phyloP scores from a whole-genome alignment of 257 asterid genomes.

The Eucommia ulmoides region DNA sequence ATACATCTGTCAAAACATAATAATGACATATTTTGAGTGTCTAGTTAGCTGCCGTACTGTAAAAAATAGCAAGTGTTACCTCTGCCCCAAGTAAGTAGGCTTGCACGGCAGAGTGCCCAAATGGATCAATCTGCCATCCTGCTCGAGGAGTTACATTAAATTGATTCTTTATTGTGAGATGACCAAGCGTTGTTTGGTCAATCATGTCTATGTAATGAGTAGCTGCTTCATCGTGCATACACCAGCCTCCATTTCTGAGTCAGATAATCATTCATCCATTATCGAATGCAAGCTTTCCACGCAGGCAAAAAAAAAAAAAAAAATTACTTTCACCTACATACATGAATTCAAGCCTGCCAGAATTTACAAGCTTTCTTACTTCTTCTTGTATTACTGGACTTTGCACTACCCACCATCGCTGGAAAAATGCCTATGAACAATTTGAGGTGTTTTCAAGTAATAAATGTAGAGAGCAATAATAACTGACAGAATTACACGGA shows the following conservation, averaged over 20 bases:
- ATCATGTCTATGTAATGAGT: slow-evolving; percentile 43
- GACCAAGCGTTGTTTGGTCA: slow-evolving; percentile 39
- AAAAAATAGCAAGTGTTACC: slow-evolving; percentile 10
- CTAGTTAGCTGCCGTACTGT: not conserved
- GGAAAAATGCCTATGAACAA: slow-evolving; percentile 43
- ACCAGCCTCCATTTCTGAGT: slow-evolving; percentile 38
- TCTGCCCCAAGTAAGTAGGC: slow-evolving; percentile 41
- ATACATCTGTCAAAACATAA: not conserved
- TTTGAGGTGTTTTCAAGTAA: too few species aligned
- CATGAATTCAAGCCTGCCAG: slow-evolving; percentile 39
- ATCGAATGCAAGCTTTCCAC: not conserved
- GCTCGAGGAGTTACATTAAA: slow-evolving; percentile 30
- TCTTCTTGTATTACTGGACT: slow-evolving; percentile 13
- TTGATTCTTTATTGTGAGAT: slow-evolving; percentile 22
- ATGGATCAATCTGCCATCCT: slow-evolving; percentile 46
- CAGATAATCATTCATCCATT: not conserved
- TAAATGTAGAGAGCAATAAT: too few species aligned
- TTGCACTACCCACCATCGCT: slow-evolving; percentile 39
- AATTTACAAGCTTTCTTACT: slow-evolving; percentile 24
- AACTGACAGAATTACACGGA: too few species aligned
- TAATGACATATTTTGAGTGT: not conserved
- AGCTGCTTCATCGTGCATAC: slow-evolving; percentile 47
- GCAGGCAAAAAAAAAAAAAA: not conserved
- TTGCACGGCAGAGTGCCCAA: slow-evolving; percentile 43
- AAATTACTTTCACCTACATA: not conserved